A percentile compares a stretch with the other conserved stretches of the same genome.
Evolutionary conservation across 305 asterid genomes (phyloP).

Genomic region (Fraxinus baroniana): DNA sequence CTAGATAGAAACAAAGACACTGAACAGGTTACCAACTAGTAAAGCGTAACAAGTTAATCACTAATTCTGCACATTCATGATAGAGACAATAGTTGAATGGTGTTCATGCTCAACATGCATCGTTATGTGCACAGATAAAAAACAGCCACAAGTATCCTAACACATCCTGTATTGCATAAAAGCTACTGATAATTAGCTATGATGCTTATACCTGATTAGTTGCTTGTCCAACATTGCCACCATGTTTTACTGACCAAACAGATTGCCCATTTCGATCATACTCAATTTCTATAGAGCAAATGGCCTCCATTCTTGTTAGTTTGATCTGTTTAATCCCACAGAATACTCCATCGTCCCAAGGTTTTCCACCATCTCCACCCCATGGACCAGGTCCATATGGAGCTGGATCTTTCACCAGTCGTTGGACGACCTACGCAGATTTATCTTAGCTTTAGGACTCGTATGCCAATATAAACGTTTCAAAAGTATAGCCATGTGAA

Average conservation of each 20-base stretch:
- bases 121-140: not conserved
- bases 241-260: constrained; percentile 69
- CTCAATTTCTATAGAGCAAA: constrained; percentile 58
- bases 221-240: constrained; percentile 15
- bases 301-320: constrained; percentile 50
- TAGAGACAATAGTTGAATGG: not conserved
- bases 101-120: not conserved
- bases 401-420: constrained; percentile 61
- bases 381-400: constrained; percentile 79
- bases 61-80: not conserved
- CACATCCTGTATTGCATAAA: not conserved
- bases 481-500: not conserved
- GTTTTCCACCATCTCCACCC: constrained; percentile 85
- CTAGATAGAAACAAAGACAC: not conserved
- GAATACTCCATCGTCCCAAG: constrained; percentile 88
- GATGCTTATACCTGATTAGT: constrained; percentile 45
- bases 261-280: constrained; percentile 73
- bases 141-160: not conserved
- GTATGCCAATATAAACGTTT: not conserved
- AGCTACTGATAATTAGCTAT: not conserved
- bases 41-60: not conserved
- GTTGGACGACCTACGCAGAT: constrained; percentile 36
- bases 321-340: constrained; percentile 68
- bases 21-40: not conserved
- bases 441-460: not conserved